Evolutionary conservation across 2,329 filamentous ascomycete species (phyloP), one percentile per base, ranked within the genome.

Genomic region (Uncinocarpus reesii): DNA sequence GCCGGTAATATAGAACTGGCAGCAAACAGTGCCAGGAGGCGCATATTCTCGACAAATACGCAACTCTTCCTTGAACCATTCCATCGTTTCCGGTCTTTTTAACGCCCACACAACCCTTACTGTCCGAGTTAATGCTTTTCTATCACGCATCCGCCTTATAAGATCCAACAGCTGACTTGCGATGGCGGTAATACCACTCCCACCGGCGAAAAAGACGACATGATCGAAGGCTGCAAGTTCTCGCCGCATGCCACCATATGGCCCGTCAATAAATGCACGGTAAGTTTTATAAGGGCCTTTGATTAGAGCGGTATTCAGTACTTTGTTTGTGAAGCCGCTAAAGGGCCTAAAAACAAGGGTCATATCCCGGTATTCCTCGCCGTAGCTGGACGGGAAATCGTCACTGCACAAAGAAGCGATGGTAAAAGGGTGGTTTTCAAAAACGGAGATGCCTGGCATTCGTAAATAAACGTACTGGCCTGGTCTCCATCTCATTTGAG

Each of bases 61-160:
- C 50, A 95, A 74, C 65, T 95, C 90, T 67, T 95, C 89, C 55
- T 86, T 85, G 74, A 95, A 96, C 90, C 90, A 96, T 62, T 95
- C 87, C 81, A 96, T 87, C 1, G 87, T 86, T 65, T 95, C 90
- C 11, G 92, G 80, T 48, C 85, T 80, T 67, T 92, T 94, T 56
- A 95, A 72, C 4, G 89, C 81, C 90, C 90, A 96, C n/a, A 96
- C 79, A 1, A 96, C 86, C 13, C 92, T 83, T 4, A 96, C 83
- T 55, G 83, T 86, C 63, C 84, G 86, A 1, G 89, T 95, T 37
- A 95, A 86, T 28, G 90, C 89, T 65, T 95, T 95, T 42, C 87
- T 86, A 61, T 95, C 89, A 51, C 88, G 81, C 83, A 96, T 95
- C 51, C 88, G 81, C 69, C 95, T 95, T 69, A 95, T 93, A n/a